These are phyloP conservation scores for Corynespora cassiicola DNA, from an alignment of 2,329 filamentous ascomycete genomes.

Conservation along the genomic window DNA sequence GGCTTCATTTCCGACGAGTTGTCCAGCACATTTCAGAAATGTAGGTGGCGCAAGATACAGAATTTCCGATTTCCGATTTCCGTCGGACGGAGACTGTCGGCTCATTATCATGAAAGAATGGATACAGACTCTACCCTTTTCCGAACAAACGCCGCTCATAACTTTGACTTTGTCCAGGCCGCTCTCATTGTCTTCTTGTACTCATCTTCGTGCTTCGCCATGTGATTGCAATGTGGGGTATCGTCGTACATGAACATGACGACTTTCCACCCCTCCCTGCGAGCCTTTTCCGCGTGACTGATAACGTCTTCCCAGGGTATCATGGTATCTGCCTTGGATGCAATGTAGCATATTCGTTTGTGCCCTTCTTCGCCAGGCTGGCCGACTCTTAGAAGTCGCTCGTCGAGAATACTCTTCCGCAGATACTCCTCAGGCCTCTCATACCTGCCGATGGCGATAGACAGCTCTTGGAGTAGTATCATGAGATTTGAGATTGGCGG, in stretches of 20 bases:
- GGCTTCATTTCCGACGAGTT: too few relatives aligned
- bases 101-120: too few relatives aligned
- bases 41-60: too few relatives aligned
- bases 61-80: too few relatives aligned
- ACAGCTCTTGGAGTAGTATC: background rate
- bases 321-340: slow-evolving; percentile 61
- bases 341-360: slow-evolving; percentile 52
- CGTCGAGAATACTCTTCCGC: slow-evolving; percentile 9
- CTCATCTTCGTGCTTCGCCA: slow-evolving; percentile 58
- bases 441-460: slow-evolving; percentile 1
- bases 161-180: slow-evolving; percentile 10
- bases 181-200: slow-evolving; percentile 55
- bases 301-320: slow-evolving; percentile 61
- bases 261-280: slow-evolving; percentile 54
- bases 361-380: background rate
- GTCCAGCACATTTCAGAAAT: too few relatives aligned
- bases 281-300: slow-evolving; percentile 54
- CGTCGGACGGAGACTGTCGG: too few relatives aligned
- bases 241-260: slow-evolving; percentile 59
- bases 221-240: slow-evolving; percentile 65
- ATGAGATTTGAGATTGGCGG: slow-evolving; percentile 2
- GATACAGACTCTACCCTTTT: too few relatives aligned
- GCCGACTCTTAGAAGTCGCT: slow-evolving; percentile 6
- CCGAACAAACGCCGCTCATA: too few relatives aligned
- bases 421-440: slow-evolving; percentile 11